Evolutionary conservation across 345 rosid genomes (phyloP), one percentile per base, ranked within the genome.

Genomic region (Draba incana): DNA sequence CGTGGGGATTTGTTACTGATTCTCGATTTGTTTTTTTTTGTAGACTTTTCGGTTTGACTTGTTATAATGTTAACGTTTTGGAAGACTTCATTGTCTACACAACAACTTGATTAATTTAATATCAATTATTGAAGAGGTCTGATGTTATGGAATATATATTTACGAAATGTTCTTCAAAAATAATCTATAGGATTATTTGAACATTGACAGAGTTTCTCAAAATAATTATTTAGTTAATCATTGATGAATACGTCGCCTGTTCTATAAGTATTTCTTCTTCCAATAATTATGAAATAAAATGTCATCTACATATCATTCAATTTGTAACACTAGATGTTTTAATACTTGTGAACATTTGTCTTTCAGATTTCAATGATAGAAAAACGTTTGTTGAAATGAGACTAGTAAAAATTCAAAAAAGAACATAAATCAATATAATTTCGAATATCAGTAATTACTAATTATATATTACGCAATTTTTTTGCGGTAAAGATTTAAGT

Each of bases 41-140:
- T 46, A 2, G 14, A 25, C 5, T n/a, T 25, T 57, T 69, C 2
- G n/a, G 65, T 50, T 35, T 69, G 57, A 47, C 57, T 24, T 64
- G 63, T 20, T 48, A 23, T 38, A 38, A n/a, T 6, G 44, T 7
- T 6, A 0, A 45, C 49, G 23, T 45, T 45, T 14, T 45, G 9
- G 6, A n/a, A n/a, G 15, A 45, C 15, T 45, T 45, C 49, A 45
- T 15, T 45, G 49, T 45, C 49, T 45, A 45, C 5, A 28, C 9
- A 6, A 33, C 49, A 5, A 15, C 49, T 45, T 45, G 24, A 14
- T 45, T 45, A 45, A 20, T 20, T 20, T 20, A 45, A 14, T 8
- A 41, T 69, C 57, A 14, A 48, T 57, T 49, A 49, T 59, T 59
- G 14, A 20, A 20, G 20, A 20, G 20, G 20, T 20, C 20, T 20